Percentiles rank a stretch among this genome's conserved stretches.
Conservation (phyloP, 192 early-diverging fungal species). For the Coemansia sp. region DNA sequence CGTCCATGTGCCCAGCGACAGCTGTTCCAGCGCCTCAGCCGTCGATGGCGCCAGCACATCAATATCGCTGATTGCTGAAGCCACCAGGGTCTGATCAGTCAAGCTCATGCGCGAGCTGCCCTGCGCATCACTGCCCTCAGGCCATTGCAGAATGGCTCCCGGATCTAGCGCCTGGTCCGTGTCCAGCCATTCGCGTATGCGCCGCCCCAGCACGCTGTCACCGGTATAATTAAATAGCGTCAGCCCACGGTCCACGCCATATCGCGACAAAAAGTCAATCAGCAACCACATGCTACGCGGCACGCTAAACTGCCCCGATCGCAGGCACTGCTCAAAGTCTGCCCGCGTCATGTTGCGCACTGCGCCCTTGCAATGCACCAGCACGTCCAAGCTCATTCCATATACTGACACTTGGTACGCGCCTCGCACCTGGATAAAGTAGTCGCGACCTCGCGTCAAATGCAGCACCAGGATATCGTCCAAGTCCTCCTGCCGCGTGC, state of each 20-base stretch:
- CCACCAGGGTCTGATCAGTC: conserved; percentile 42
- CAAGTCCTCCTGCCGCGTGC: conserved; percentile 37
- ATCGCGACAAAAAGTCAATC: conserved; percentile 47
- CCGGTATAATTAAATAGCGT: conserved; percentile 54
- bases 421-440: conserved; percentile 76
- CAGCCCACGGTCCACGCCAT: conserved; percentile 31
- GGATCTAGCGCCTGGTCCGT: conserved; percentile 51
- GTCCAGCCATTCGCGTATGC: conserved; percentile 81
- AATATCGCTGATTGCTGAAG: conserved; percentile 23
- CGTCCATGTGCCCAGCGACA: conserved; percentile 27
- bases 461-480: conserved; percentile 69
- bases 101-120: conserved; percentile 18
- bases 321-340: conserved; percentile 46
- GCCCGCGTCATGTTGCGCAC: conserved; percentile 56
- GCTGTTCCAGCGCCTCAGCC: conserved; percentile 37
- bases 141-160: conserved; percentile 25
- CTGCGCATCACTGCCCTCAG: background rate
- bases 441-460: conserved; percentile 77
- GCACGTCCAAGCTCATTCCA: conserved; percentile 66
- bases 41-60: conserved; percentile 19
- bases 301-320: conserved; percentile 50
- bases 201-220: conserved; percentile 61
- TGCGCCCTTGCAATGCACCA: conserved; percentile 62
- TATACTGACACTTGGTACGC: conserved; percentile 72
- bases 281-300: conserved; percentile 46